Evolutionary conservation across 179 eudicot genomes (phyloP).

Genomic region (Beta macrorhiza): DNA sequence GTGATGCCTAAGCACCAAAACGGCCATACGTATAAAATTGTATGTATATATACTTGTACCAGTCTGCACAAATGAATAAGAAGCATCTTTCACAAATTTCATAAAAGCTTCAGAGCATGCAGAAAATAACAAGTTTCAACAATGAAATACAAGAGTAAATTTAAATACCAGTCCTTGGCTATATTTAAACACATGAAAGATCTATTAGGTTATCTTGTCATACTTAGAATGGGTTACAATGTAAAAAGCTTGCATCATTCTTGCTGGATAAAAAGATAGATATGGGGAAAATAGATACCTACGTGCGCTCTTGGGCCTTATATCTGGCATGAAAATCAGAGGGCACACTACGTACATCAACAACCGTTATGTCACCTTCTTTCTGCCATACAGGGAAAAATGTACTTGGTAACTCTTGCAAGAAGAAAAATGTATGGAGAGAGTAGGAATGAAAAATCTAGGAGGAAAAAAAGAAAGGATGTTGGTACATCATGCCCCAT

Average conservation of each 20-base stretch:
- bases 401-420: constrained; percentile 6
- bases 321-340: constrained; percentile 87
- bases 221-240: neutral
- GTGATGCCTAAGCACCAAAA: too few species aligned
- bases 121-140: too few species aligned
- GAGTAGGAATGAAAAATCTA: too few species aligned
- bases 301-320: constrained; percentile 97
- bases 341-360: constrained; percentile 76
- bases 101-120: too few species aligned
- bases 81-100: too few species aligned
- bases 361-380: constrained; percentile 66
- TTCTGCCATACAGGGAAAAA: constrained; percentile 48
- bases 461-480: neutral
- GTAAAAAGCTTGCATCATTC: neutral
- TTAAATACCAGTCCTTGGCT: too few species aligned
- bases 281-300: constrained; percentile 47
- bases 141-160: too few species aligned
- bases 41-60: too few species aligned
- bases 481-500: neutral
- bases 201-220: neutral
- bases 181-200: too few species aligned
- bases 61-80: too few species aligned
- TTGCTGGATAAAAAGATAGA: neutral
- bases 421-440: neutral
- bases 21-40: too few species aligned